Evolutionary conservation across 441 rosid species (phyloP), one percentile per base, ranked within the genome.

Genomic region (Erysimum cheiri): DNA sequence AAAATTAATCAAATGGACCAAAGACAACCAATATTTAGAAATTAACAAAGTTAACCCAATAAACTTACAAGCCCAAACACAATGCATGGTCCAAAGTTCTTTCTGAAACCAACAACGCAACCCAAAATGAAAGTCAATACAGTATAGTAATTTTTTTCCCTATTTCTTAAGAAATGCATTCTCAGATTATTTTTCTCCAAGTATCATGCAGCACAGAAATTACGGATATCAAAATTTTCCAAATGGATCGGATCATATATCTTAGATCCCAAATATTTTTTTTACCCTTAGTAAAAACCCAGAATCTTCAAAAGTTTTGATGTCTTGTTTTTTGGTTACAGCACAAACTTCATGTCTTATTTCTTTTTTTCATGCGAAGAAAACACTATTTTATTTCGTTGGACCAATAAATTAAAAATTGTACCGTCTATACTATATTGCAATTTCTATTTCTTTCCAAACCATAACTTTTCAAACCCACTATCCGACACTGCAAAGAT

Each of bases 401-500:
- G 24, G 8, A 48, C 14, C 40, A 44, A 3, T 24, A 32, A 37
- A 47, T 9, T 47, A 40, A 12, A 19, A 26, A 60, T 39, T 53
- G 43, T 43, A 47, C 28, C 43, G 48, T 43, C n/a, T 31, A 10
- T 66, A 67, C 22, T 33, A 46, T 60, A 74, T 59, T 31, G 37
- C 32, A 12, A 46, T 35, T 13, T 46, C 4, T 28, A 54, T 67
- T 67, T 61, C 56, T 67, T 61, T 68, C 78, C 64, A 74, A 74
- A 68, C 50, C 22, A 60, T 44, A 74, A 60, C 73, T 74, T 61
- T 68, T 46, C 56, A 60, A 50, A 44, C 64, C 77, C 78, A 74
- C 73, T 74, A 68, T 61, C 78, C 78, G 69, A 74, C 78, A 74
- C 69, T 8, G 62, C 64, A 74, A 68, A 74, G 78, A 60, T 67